Base-by-base conservation (phyloP, 2,329 filamentous ascomycete species). In the Xylariaceae sp. region DNA sequence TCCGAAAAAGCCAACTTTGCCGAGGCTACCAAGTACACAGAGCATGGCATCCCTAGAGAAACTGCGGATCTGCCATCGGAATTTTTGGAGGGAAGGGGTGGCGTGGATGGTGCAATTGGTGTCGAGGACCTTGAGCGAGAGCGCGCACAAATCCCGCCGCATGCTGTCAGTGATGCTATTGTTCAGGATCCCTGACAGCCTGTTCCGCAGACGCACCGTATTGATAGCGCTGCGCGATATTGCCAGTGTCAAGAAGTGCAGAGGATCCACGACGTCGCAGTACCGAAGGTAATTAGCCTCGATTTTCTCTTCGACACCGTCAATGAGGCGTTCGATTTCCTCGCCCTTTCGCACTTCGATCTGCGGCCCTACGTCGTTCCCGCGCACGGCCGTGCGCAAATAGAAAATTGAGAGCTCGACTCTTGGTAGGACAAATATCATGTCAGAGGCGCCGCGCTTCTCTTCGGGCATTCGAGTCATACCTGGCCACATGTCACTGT, bases 201-300 rank as follows among this genome's bases (percentile, higher is more conserved):
- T 13, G 40, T 10, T 15, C 7, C 40, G 40, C 6, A 43, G 40
- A n/a, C 21, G 40, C 40, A 43, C 4, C 35, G 20, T 37, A 18
- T 37, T 43, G 16, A 29, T n/a, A 8, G 40, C 26, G 40, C 11
- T 27, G 21, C 40, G 11, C 11, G 40, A 20, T 13, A 26, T 27
- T 15, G 40, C 40, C 15, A 43, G 40, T 20, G 40, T 43, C 27
- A 46, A 16, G 18, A 46, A 46, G 11, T 46, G 42, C n/a, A 46
- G 18, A 4, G 42, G 42, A 15, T 33, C 20, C 10, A 72, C 55
- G 1, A 75, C 66, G 46, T 79, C 75, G 60, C 74, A 77, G 56
- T 77, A 77, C 3, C 75, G 69, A 8, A 78, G 63, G 45, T 71
- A 77, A 7, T 72, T 75, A 29, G 69, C 65, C 47, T 78, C 75